Evolutionary conservation across 2,329 filamentous ascomycete species (phyloP).

Genomic region (Coniochaeta hoffmannii): DNA sequence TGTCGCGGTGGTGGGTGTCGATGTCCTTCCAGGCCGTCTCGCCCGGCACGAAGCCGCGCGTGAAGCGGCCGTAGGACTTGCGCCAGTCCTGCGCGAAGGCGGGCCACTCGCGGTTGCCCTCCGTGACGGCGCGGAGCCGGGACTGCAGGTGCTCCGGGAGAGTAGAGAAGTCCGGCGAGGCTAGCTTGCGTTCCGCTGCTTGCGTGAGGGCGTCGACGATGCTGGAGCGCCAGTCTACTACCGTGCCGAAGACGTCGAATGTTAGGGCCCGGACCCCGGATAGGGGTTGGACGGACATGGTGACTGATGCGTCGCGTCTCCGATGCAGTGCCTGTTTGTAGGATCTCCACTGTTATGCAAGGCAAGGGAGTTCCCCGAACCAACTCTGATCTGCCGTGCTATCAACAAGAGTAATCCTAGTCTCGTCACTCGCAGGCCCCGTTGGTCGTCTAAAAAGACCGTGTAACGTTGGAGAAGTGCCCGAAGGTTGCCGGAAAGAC

Average conservation of each 20-base stretch:
- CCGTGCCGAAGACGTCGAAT: conserved; percentile 75
- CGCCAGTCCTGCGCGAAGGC: conserved; percentile 66
- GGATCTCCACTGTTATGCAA: too few species aligned
- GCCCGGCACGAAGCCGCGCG: conserved; percentile 38
- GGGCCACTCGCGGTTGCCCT: conserved; percentile 48
- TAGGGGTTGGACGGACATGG: not conserved
- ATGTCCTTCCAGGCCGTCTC: conserved; percentile 55
- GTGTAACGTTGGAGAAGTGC: not conserved
- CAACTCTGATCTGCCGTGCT: too few species aligned
- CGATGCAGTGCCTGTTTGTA: not conserved
- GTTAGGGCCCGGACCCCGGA: conserved; percentile 48
- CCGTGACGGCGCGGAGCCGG: conserved; percentile 38
- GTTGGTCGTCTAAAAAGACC: not conserved
- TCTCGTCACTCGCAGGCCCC: not conserved
- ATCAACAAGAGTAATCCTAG: too few species aligned
- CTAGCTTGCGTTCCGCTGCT: conserved; percentile 38
- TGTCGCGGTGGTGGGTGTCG: conserved; percentile 62
- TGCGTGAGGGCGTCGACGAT: conserved; percentile 52
- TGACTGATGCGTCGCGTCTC: not conserved
- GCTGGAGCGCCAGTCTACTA: conserved; percentile 69
- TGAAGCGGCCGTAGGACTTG: conserved; percentile 55
- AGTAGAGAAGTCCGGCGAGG: conserved; percentile 39
- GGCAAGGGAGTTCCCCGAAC: too few species aligned
- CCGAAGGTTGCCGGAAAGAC: not conserved
- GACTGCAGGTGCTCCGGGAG: conserved; percentile 38